A percentile compares a stretch with the other conserved stretches of the same genome.
Evolutionary conservation across 805 yeast species (phyloP).

Genomic region (Metschnikowia lachancei): DNA sequence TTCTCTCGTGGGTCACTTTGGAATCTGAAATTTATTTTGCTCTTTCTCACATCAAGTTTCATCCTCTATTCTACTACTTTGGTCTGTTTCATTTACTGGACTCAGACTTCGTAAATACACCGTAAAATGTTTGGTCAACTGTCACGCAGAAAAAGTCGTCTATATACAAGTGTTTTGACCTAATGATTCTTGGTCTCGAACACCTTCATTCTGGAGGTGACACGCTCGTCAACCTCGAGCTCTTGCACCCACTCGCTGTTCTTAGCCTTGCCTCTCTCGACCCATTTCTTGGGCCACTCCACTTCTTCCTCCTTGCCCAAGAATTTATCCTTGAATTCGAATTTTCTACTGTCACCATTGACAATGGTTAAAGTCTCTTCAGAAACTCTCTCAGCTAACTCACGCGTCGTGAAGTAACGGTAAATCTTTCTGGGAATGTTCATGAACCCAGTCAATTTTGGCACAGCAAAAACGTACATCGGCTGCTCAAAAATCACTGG

Average conservation of each 20-base stretch:
- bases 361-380: constrained; percentile 52
- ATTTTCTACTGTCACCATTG: constrained; percentile 53
- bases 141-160: not conserved
- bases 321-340: constrained; percentile 41
- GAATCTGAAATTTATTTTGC: no score
- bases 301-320: constrained; percentile 25
- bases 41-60: no score
- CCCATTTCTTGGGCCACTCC: constrained; percentile 55
- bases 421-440: constrained; percentile 73
- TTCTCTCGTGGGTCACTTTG: no score
- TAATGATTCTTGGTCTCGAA: constrained; percentile 26
- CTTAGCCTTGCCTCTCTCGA: constrained; percentile 66
- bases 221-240: constrained; percentile 65
- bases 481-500: constrained; percentile 77
- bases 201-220: constrained; percentile 51
- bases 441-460: constrained; percentile 74
- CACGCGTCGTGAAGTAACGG: constrained; percentile 72
- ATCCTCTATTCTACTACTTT: no score
- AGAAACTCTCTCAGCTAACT: constrained; percentile 66
- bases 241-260: constrained; percentile 88
- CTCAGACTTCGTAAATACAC: no score
- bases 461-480: constrained; percentile 68
- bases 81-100: no score
- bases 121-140: no score
- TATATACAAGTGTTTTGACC: not conserved